Conservation (phyloP, 1,139 yeast genomes). For the Kurtzmaniella quercitrusa region DNA sequence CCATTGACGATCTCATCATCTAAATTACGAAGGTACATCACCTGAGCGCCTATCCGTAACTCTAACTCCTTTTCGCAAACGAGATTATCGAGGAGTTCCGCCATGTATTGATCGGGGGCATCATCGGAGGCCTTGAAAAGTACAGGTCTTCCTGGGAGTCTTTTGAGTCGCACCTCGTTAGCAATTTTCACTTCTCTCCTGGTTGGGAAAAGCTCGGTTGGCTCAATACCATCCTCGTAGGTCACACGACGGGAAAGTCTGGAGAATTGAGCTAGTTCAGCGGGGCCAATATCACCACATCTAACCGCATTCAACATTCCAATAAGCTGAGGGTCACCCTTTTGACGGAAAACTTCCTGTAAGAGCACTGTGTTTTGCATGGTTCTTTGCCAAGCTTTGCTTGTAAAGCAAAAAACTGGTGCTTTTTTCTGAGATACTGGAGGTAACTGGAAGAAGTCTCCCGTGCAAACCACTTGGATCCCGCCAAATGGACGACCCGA, state of each 20-base stretch:
- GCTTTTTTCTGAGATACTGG: conserved; percentile 55
- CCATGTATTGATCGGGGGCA: conserved; percentile 20
- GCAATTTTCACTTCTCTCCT: conserved; percentile 72
- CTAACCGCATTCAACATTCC: conserved; percentile 74
- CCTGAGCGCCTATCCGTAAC: conserved; percentile 59
- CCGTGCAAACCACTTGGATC: conserved; percentile 71
- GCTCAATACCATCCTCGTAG: conserved; percentile 72
- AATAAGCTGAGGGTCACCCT: conserved; percentile 63
- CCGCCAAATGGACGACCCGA: conserved; percentile 67
- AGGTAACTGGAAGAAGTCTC: conserved; percentile 84
- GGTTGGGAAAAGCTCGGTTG: conserved; percentile 77
- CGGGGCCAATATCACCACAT: conserved; percentile 52
- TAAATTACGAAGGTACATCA: conserved; percentile 49
- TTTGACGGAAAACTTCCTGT: conserved; percentile 67
- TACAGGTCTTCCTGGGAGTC: conserved; percentile 29
- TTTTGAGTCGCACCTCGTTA: conserved; percentile 49
- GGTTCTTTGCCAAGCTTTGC: conserved; percentile 51
- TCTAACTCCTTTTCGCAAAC: conserved; percentile 44
- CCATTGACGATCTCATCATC: conserved; percentile 52
- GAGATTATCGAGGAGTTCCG: conserved; percentile 36
- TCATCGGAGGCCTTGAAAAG: conserved; percentile 54
- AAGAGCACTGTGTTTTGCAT: conserved; percentile 55
- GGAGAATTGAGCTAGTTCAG: conserved; percentile 42
- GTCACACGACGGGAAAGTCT: conserved; percentile 48
- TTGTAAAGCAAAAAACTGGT: conserved; percentile 54